Percentiles rank a stretch among this genome's conserved stretches.
Evolutionary conservation across 331 rosid genomes (phyloP).

Genomic region (Phaseolus coccineus): DNA sequence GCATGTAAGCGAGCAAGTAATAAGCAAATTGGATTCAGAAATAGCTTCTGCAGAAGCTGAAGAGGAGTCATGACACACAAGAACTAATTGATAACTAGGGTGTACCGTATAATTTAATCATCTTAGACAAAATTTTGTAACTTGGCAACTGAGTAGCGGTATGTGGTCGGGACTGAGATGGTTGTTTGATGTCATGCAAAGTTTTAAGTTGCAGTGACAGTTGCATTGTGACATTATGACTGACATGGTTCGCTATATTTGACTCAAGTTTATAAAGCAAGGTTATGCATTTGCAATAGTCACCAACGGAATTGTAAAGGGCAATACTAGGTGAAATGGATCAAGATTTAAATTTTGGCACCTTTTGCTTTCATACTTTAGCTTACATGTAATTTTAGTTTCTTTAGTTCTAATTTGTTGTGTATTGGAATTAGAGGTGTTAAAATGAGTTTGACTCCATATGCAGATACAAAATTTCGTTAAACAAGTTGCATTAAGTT

Average conservation of each 20-base stretch:
- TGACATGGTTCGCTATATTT: neutral
- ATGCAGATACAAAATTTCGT: too few species aligned
- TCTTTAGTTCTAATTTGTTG: neutral
- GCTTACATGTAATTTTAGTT: neutral
- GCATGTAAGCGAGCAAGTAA: constrained; percentile 60
- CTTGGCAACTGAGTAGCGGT: neutral
- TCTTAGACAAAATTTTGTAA: neutral
- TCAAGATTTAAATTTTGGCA: neutral
- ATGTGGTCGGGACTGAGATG: neutral
- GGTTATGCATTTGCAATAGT: neutral
- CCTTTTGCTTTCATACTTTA: neutral
- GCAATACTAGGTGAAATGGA: neutral
- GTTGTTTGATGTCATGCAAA: neutral
- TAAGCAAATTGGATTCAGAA: constrained; percentile 81
- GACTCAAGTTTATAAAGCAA: neutral
- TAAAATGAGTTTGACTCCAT: too few species aligned
- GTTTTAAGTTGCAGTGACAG: neutral
- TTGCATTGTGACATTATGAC: neutral
- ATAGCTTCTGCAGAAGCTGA: constrained; percentile 94
- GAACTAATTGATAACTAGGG: constrained; percentile 26
- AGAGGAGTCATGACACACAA: constrained; percentile 60
- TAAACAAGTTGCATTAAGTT: too few species aligned
- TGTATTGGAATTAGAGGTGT: too few species aligned
- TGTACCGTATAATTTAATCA: constrained; percentile 19
- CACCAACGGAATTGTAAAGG: neutral